These are phyloP conservation scores for Acanthamoeba castellanii DNA, from an alignment of 208 protist species.

Conservation along the genomic window DNA sequence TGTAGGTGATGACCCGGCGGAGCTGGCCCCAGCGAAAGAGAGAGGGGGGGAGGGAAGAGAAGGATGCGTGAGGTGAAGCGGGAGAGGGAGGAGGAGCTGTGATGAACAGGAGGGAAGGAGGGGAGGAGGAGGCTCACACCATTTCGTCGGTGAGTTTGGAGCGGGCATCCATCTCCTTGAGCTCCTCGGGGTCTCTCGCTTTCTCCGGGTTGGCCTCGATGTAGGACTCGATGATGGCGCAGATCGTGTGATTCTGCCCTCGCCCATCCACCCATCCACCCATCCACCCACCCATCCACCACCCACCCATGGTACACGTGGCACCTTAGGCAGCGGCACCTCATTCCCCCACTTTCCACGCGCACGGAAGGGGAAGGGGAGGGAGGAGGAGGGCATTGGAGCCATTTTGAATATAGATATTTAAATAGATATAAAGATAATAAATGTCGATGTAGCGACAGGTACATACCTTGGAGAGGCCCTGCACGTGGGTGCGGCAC, in stretches of 20 bases:
- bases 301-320: neutral
- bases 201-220: conserved; percentile 73
- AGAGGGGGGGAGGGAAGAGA: no score
- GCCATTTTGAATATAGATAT: no score
- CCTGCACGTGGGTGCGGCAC: conserved; percentile 1
- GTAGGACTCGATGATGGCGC: conserved; percentile 76
- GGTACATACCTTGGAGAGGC: neutral
- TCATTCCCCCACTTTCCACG: no score
- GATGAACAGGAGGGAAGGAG: neutral
- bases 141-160: conserved; percentile 83
- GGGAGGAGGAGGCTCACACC: conserved; percentile 7
- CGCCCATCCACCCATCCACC: no score
- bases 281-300: no score
- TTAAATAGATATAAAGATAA: no score
- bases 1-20: conserved; percentile 20
- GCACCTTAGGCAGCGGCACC: no score
- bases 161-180: conserved; percentile 77
- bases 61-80: no score
- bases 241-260: conserved; percentile 76
- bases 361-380: no score
- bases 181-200: conserved; percentile 73
- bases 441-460: neutral
- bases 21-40: no score
- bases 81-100: no score
- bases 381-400: no score